A percentile compares a stretch with the other conserved stretches of the same genome.
Evolutionary conservation across 495 filamentous ascomycete genomes (phyloP).

Genomic region (Podospora fimiseda): DNA sequence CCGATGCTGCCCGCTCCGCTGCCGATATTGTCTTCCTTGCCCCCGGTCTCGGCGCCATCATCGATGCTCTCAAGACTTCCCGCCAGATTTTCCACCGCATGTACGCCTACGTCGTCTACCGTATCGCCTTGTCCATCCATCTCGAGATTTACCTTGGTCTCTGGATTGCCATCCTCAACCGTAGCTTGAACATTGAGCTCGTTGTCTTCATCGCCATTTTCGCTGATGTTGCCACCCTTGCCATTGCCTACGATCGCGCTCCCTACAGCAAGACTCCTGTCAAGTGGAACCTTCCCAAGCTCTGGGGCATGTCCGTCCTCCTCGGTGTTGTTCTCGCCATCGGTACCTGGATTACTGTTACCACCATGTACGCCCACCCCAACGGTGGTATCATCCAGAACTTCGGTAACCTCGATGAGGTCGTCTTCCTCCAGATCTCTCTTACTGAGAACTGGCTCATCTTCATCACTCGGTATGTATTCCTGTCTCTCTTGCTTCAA

Average conservation of each 20-base stretch:
- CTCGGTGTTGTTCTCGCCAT: conserved; percentile 73
- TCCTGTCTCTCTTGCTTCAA: neutral
- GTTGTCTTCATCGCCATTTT: conserved; percentile 94
- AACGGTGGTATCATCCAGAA: conserved; percentile 81
- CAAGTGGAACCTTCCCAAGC: conserved; percentile 89
- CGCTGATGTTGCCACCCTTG: conserved; percentile 86
- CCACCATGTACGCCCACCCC: conserved; percentile 62
- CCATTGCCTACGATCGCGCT: conserved; percentile 91
- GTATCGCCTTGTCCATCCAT: conserved; percentile 87
- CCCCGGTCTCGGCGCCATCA: conserved; percentile 86
- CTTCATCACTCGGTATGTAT: conserved; percentile 65
- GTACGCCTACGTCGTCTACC: conserved; percentile 95
- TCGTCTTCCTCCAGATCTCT: conserved; percentile 85
- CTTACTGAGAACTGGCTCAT: conserved; percentile 95
- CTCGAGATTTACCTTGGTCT: conserved; percentile 84
- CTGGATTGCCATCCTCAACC: conserved; percentile 83
- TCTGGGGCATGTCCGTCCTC: conserved; percentile 85
- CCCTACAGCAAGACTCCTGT: conserved; percentile 80
- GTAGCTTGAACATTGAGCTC: conserved; percentile 74
- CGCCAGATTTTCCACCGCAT: conserved; percentile 96
- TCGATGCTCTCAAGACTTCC: conserved; percentile 87
- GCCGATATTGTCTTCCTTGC: conserved; percentile 92
- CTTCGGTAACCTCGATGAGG: conserved; percentile 70
- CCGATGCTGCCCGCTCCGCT: conserved; percentile 85
- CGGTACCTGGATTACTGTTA: conserved; percentile 79